These are phyloP conservation scores for Fusarium scirpi DNA, from an alignment of 2,329 filamentous ascomycete species.

Conservation along the genomic window DNA sequence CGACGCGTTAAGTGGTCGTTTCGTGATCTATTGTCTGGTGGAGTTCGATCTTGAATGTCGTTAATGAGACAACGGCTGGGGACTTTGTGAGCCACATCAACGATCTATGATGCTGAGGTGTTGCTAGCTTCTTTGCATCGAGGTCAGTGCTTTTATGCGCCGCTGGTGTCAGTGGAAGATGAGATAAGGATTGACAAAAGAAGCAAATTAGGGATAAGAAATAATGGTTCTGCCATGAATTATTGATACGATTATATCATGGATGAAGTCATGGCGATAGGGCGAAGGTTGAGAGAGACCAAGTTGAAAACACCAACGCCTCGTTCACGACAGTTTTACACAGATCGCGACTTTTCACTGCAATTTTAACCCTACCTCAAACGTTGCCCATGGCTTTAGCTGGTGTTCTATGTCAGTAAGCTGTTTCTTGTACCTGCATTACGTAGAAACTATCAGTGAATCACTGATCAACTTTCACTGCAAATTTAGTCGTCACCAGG, in stretches of 20 bases:
- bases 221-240: background rate
- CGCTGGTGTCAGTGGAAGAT: background rate
- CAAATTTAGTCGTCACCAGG: background rate
- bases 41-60: conserved; percentile 12
- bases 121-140: conserved; percentile 10
- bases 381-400: too few relatives aligned
- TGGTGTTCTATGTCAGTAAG: background rate
- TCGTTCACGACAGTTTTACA: too few relatives aligned
- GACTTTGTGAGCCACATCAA: background rate
- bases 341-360: background rate
- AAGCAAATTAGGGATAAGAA: conserved; percentile 11
- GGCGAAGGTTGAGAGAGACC: background rate
- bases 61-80: conserved; percentile 23
- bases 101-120: conserved; percentile 28
- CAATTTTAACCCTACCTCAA: background rate
- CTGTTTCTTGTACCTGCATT: background rate
- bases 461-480: background rate
- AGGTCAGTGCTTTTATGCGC: conserved; percentile 13
- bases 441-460: background rate
- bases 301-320: background rate
- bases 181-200: background rate
- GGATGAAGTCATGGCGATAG: conserved; percentile 14
- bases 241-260: conserved; percentile 11
- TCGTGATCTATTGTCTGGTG: background rate
- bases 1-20: conserved; percentile 7